These are phyloP conservation scores for Plasmopara muralis DNA, from an alignment of 352 stramenopile species.

Conservation along the genomic window DNA sequence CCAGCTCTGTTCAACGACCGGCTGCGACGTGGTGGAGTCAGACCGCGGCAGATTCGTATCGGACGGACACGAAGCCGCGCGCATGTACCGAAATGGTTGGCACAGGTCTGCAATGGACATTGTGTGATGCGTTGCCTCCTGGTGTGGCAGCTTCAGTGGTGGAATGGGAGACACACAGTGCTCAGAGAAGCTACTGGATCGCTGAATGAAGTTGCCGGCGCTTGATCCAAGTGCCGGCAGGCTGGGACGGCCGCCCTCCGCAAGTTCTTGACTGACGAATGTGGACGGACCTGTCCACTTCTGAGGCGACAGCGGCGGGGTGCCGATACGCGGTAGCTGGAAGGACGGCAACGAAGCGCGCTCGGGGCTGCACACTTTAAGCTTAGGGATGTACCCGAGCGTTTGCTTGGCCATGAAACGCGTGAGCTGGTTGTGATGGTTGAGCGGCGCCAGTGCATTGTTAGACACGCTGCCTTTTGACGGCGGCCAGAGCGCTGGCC, in stretches of 20 bases:
- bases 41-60: conserved; percentile 39
- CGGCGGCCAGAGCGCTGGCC: conserved; percentile 1
- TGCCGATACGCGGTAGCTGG: conserved; percentile 41
- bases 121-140: conserved; percentile 17
- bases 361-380: conserved; percentile 27
- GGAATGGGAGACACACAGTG: conserved; percentile 29
- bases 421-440: conserved; percentile 44
- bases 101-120: conserved; percentile 48
- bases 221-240: conserved; percentile 15
- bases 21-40: conserved; percentile 3
- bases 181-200: conserved; percentile 29
- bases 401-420: conserved; percentile 61
- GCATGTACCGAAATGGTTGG: conserved; percentile 55
- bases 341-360: conserved; percentile 26
- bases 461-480: conserved; percentile 1
- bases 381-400: conserved; percentile 52
- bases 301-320: conserved; percentile 40
- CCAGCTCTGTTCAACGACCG: conserved; percentile 16
- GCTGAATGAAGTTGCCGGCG: conserved; percentile 20
- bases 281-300: conserved; percentile 25
- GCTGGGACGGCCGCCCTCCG: conserved; percentile 13
- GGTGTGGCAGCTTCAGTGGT: conserved; percentile 28
- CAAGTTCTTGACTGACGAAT: conserved; percentile 18
- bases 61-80: conserved; percentile 62
- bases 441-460: conserved; percentile 24